Base-by-base conservation (phyloP, 2,329 filamentous ascomycete genomes). In the Nakataea oryzae region DNA sequence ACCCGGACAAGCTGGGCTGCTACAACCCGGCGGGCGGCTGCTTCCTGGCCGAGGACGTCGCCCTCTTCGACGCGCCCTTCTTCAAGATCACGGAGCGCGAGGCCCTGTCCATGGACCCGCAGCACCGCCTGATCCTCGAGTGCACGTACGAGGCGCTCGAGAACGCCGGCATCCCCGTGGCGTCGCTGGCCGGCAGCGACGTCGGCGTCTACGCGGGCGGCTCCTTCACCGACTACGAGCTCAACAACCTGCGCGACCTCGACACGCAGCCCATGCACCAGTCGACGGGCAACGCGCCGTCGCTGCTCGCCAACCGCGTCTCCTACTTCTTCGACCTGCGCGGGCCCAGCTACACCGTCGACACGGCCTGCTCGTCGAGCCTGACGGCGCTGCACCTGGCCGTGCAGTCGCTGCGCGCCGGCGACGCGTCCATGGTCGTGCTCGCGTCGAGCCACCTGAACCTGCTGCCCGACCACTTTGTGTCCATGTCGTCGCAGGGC, bases 1-100 rank as follows among this genome's bases (percentile, higher is more conserved):
- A 74, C 50, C 70, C 70, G 0, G 67, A 67, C 60, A 69, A 72
- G 61, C 67, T 75, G 67, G 75, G 66, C 56, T 59, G 65, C 63
- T 66, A 74, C 64, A 74, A 74, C 62, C 66, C 69, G 5, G 59
- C 63, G 3, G 69, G 71, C 5, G 70, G 72, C 2, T 74, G 73
- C 62, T 72, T 75, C 30, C 65, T 75, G 30, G 64, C 66, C 5
- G 65, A 70, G 54, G 71, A 74, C 50, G 61, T 69, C 3, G 64
- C 67, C 11, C 62, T 66, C 58, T 73, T 72, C 62, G 69, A 75
- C 63, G 72, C 70, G 30, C 66, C 66, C 3, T 76, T 75, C 59
- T 75, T 74, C 67, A 70, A 73, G 41, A 74, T 76, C 24, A 73
- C 73, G 3, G 68, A 70, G 54, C 65, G 68, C 21, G 73, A 76